Evolutionary conservation across 768 basidiomycete species (phyloP).

Genomic region (Xerocomus brunneocitrinus): DNA sequence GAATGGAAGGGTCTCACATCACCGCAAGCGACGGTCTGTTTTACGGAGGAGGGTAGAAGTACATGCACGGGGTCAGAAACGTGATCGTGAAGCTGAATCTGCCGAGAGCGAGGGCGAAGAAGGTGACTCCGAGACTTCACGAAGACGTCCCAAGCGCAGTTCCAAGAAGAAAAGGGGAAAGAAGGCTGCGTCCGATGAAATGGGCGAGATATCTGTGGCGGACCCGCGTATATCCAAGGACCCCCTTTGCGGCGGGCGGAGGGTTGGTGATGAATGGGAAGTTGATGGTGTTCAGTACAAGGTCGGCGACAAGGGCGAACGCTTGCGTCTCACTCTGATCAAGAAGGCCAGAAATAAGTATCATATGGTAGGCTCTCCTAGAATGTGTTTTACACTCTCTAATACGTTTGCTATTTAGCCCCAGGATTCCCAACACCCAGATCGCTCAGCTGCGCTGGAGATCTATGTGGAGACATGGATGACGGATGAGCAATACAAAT

Average conservation of each 20-base stretch:
- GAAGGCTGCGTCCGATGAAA: slow-evolving; percentile 36
- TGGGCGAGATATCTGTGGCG: slow-evolving; percentile 46
- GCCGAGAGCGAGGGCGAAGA: slow-evolving; percentile 32
- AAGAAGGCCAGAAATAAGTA: slow-evolving; percentile 69
- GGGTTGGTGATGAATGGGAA: slow-evolving; percentile 76
- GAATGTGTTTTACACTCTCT: slow-evolving; percentile 5
- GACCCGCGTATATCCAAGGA: slow-evolving; percentile 46
- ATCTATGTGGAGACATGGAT: slow-evolving; percentile 79
- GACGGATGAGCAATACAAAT: slow-evolving; percentile 65
- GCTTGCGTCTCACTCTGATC: slow-evolving; percentile 64
- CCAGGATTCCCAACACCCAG: slow-evolving; percentile 72
- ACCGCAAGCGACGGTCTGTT: slow-evolving; percentile 55
- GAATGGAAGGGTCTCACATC: slow-evolving; percentile 41
- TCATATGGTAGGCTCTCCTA: slow-evolving; percentile 56
- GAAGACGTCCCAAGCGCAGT: slow-evolving; percentile 3
- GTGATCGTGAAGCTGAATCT: slow-evolving; percentile 54
- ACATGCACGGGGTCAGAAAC: slow-evolving; percentile 54
- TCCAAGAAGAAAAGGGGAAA: slow-evolving; percentile 55
- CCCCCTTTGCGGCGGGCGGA: slow-evolving; percentile 50
- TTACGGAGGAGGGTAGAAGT: slow-evolving; percentile 50
- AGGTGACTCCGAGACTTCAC: slow-evolving; percentile 10
- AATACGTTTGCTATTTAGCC: slow-evolving; percentile 45
- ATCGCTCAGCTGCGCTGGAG: slow-evolving; percentile 61
- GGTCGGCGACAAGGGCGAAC: slow-evolving; percentile 64
- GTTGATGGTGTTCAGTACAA: slow-evolving; percentile 66